Evolutionary conservation across 192 early-diverging fungal genomes (phyloP).

Genomic region (Thoreauomyces humboldtii): DNA sequence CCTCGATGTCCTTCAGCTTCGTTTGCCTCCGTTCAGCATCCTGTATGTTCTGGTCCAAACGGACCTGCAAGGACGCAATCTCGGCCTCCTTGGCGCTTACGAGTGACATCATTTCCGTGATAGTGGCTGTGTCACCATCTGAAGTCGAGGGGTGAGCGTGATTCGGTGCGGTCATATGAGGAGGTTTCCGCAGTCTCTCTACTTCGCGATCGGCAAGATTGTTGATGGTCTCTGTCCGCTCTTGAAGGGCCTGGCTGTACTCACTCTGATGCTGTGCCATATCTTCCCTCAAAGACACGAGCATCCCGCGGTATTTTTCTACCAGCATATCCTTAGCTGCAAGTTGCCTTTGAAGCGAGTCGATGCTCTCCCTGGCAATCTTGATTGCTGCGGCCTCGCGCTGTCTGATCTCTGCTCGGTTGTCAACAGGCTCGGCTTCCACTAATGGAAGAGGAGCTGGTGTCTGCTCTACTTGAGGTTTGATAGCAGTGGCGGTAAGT

Average conservation of each 20-base stretch:
- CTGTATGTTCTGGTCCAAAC: constrained; percentile 1
- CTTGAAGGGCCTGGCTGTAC: constrained; percentile 10
- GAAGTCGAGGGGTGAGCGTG: too few species aligned
- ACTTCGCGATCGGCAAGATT: constrained; percentile 29
- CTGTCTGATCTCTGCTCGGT: background rate
- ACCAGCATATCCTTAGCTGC: constrained; percentile 39
- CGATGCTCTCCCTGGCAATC: constrained; percentile 38
- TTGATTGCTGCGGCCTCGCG: constrained; percentile 40
- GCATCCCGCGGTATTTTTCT: constrained; percentile 46
- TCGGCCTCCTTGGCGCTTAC: constrained; percentile 24
- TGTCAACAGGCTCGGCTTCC: background rate
- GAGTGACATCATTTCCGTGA: background rate
- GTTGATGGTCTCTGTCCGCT: constrained; percentile 27
- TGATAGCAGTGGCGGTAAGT: background rate
- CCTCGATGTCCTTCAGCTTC: constrained; percentile 13
- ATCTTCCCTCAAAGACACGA: constrained; percentile 34
- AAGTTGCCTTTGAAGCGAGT: constrained; percentile 47
- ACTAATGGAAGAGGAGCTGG: background rate
- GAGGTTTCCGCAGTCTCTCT: constrained; percentile 24
- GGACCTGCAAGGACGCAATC: background rate
- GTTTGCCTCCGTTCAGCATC: constrained; percentile 17
- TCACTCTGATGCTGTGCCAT: constrained; percentile 25
- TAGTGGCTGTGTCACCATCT: background rate
- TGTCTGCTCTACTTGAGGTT: background rate
- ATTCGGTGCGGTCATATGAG: too few species aligned